phyloP scores from a whole-genome alignment of 352 stramenopile species.

The Phytopythium oedochilum region DNA sequence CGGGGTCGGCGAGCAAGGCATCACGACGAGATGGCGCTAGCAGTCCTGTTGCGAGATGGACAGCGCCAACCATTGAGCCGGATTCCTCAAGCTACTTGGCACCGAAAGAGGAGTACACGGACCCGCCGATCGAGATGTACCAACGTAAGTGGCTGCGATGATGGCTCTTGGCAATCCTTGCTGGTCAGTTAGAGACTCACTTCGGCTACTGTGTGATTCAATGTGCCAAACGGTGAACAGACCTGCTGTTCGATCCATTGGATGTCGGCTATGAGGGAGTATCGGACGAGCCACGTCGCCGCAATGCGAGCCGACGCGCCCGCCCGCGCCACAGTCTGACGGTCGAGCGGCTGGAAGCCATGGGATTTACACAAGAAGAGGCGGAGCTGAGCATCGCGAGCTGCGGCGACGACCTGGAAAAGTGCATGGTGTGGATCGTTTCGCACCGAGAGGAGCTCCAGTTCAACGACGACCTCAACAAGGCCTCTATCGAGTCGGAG shows the following conservation, averaged over 20 bases:
- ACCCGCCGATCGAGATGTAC: slow-evolving; percentile 2
- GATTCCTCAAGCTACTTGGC: neutral
- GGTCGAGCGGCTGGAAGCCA: slow-evolving; percentile 43
- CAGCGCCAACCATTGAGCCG: neutral
- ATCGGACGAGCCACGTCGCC: slow-evolving; percentile 10
- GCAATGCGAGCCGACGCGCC: slow-evolving; percentile 9
- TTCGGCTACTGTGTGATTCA: neutral
- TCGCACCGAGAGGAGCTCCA: slow-evolving; percentile 67
- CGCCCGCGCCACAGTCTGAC: slow-evolving; percentile 50
- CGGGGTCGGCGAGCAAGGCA: neutral
- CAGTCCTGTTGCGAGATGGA: neutral
- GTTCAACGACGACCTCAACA: slow-evolving; percentile 65
- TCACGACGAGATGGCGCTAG: neutral
- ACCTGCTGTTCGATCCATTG: slow-evolving; percentile 10
- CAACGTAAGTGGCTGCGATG: neutral
- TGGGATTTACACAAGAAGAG: slow-evolving; percentile 65
- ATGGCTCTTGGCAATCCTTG: neutral
- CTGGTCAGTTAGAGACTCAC: neutral
- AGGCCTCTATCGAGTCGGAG: slow-evolving; percentile 75
- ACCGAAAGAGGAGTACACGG: neutral
- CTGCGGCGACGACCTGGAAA: slow-evolving; percentile 52
- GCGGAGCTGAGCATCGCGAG: slow-evolving; percentile 51
- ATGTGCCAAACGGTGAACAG: neutral
- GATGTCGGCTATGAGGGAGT: slow-evolving; percentile 10
- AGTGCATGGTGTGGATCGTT: slow-evolving; percentile 82